Percentiles rank a stretch among this genome's conserved stretches.
Conservation (phyloP, 1,139 yeast genomes). For the Lodderomyces beijingensis region DNA sequence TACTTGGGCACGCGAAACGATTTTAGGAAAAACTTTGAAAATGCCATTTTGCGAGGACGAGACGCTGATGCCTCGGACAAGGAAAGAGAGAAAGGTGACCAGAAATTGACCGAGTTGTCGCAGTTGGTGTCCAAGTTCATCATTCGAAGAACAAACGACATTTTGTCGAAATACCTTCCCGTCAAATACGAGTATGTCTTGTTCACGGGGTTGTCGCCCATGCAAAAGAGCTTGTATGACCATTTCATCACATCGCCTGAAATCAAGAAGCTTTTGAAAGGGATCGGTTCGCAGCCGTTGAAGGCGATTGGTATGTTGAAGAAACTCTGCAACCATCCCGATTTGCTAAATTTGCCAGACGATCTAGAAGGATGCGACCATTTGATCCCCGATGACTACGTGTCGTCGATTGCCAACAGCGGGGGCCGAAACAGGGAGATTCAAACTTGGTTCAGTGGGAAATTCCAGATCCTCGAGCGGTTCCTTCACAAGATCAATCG, state of each 20-base stretch:
- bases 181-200: constrained; percentile 95
- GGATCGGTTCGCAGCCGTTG: constrained; percentile 76
- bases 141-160: constrained; percentile 93
- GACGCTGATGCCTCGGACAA: constrained; percentile 87
- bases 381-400: constrained; percentile 73
- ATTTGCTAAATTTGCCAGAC: constrained; percentile 67
- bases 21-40: constrained; percentile 80
- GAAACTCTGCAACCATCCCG: constrained; percentile 92
- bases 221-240: constrained; percentile 68
- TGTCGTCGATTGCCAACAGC: constrained; percentile 24
- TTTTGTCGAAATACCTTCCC: constrained; percentile 87
- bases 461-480: constrained; percentile 62
- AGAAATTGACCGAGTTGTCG: constrained; percentile 66
- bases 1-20: constrained; percentile 79
- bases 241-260: constrained; percentile 82
- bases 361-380: constrained; percentile 68
- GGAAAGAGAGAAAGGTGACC: constrained; percentile 70
- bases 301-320: constrained; percentile 87
- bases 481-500: constrained; percentile 70
- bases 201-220: constrained; percentile 76
- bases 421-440: constrained; percentile 44
- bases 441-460: constrained; percentile 61
- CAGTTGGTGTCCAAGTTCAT: constrained; percentile 82
- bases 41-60: constrained; percentile 75
- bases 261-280: constrained; percentile 63